Conservation (phyloP, 176 grass and related monocot species). For the Phyllostachys edulis region DNA sequence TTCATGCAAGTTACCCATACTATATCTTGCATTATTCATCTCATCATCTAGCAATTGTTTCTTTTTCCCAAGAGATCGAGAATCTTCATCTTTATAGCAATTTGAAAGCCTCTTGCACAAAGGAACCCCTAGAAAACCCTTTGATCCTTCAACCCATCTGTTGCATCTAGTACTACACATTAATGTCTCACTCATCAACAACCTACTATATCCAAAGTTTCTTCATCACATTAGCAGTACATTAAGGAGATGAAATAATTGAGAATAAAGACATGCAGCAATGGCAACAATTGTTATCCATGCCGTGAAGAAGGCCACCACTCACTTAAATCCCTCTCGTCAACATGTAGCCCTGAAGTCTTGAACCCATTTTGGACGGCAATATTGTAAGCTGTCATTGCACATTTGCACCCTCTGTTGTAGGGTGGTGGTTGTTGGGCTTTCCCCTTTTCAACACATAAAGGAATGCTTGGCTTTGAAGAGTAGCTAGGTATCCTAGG, state of each 20-base stretch:
- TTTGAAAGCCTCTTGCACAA: no score
- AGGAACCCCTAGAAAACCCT: not conserved
- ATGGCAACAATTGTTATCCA: not conserved
- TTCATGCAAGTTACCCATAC: no score
- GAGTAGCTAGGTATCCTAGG: conserved; percentile 41
- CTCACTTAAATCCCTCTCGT: not conserved
- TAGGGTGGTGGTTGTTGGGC: conserved; percentile 4
- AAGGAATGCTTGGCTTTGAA: conserved; percentile 42
- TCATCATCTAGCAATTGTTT: not conserved
- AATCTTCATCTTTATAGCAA: not conserved
- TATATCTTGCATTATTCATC: not conserved
- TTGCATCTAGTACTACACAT: not conserved
- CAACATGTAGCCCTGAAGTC: not conserved
- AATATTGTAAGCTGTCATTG: not conserved
- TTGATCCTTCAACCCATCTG: not conserved
- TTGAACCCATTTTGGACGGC: conserved; percentile 11
- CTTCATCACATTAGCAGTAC: not conserved
- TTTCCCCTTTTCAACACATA: conserved; percentile 37
- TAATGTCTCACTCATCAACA: conserved; percentile 33
- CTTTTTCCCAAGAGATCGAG: no score
- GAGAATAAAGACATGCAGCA: conserved; percentile 8
- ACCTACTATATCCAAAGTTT: not conserved
- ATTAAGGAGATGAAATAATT: conserved; percentile 29
- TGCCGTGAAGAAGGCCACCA: not conserved
- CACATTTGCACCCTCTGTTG: not conserved